These are phyloP conservation scores for Zymoseptoria tritici DNA, from an alignment of 2,329 filamentous ascomycete species.

Conservation along the genomic window DNA sequence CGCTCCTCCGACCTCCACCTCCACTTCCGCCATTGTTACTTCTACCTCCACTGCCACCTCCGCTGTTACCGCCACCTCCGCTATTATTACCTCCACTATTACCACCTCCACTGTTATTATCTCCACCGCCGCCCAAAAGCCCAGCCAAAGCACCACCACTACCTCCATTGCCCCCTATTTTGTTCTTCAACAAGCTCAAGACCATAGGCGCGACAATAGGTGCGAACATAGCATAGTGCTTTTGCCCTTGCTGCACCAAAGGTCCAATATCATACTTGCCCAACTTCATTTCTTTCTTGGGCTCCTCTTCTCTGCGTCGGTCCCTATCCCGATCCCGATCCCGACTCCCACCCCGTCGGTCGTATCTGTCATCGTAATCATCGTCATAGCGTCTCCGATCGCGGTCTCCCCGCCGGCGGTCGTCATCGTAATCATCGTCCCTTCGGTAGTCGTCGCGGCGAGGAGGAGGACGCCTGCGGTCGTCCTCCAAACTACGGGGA, in stretches of 20 bases:
- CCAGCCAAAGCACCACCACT: not conserved
- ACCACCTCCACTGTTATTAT: too few species aligned
- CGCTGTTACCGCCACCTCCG: too few species aligned
- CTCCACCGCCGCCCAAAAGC: too few species aligned
- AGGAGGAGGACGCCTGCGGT: constrained; percentile 11
- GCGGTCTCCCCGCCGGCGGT: constrained; percentile 7
- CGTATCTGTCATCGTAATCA: constrained; percentile 17
- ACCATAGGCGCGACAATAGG: constrained; percentile 28
- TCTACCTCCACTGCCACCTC: not conserved
- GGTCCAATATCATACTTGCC: constrained; percentile 29
- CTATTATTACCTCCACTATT: too few species aligned
- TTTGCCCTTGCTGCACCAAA: constrained; percentile 27
- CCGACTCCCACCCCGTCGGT: constrained; percentile 14
- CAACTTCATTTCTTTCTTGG: constrained; percentile 25
- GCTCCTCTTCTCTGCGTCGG: constrained; percentile 6
- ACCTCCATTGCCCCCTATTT: constrained; percentile 4
- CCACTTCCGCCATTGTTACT: not conserved
- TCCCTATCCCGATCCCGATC: constrained; percentile 14
- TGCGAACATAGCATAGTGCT: constrained; percentile 27
- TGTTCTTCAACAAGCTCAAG: constrained; percentile 22
- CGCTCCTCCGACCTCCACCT: too few species aligned
- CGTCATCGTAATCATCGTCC: constrained; percentile 19
- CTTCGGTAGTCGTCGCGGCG: constrained; percentile 16
- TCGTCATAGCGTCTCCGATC: constrained; percentile 16
- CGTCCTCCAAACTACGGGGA: constrained; percentile 12